A percentile compares a stretch with the other conserved stretches of the same genome.
Evolutionary conservation across 768 basidiomycete species (phyloP).

Genomic region (Hericium alpestre): DNA sequence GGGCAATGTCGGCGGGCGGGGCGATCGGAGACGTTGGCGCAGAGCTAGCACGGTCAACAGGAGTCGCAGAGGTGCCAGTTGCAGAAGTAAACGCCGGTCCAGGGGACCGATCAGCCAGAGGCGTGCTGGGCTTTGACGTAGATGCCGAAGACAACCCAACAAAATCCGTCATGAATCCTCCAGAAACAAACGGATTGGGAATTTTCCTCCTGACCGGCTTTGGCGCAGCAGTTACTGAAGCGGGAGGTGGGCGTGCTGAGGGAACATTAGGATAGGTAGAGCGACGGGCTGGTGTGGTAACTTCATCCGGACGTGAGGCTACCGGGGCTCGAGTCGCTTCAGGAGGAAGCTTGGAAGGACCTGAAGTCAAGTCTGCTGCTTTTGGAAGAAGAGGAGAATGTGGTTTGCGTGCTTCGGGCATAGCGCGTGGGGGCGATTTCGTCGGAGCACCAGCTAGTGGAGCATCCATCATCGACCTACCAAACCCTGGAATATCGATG

Average conservation of each 20-base stretch:
- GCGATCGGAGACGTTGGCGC: background rate
- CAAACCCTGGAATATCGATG: too few species aligned
- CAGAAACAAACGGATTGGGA: conserved; percentile 39
- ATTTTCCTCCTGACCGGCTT: conserved; percentile 7
- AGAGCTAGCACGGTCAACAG: background rate
- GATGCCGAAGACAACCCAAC: conserved; percentile 19
- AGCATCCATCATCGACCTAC: too few species aligned
- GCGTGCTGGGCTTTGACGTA: background rate
- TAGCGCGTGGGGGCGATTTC: too few species aligned
- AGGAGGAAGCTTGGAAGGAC: too few species aligned
- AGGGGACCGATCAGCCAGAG: background rate
- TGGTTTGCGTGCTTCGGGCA: too few species aligned
- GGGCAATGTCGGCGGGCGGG: background rate
- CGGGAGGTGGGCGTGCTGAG: conserved; percentile 1
- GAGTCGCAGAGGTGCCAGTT: background rate
- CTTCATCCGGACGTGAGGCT: too few species aligned
- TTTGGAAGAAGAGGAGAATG: too few species aligned
- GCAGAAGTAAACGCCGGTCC: background rate
- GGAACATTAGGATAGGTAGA: background rate
- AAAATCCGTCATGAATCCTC: conserved; percentile 39
- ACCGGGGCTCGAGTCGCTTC: too few species aligned
- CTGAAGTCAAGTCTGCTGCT: too few species aligned
- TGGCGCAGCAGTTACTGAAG: conserved; percentile 7
- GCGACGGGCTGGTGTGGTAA: too few species aligned
- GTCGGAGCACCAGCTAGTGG: too few species aligned